Conservation (phyloP, 1,284 basidiomycete species). For the Takashimella koratensis region DNA sequence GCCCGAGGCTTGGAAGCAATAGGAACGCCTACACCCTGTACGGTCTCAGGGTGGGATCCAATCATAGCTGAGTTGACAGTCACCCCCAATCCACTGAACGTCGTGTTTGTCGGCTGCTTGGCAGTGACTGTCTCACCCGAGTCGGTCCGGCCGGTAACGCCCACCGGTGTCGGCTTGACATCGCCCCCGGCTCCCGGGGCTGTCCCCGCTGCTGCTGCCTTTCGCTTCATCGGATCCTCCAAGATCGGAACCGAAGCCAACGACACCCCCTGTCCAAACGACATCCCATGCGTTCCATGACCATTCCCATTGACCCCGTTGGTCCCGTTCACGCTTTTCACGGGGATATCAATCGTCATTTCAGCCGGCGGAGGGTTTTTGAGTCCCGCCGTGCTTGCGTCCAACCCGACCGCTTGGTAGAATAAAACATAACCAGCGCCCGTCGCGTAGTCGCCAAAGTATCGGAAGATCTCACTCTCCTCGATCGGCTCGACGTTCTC, state of each 20-base stretch:
- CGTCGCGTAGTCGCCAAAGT: constrained; percentile 84
- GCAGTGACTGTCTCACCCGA: neutral
- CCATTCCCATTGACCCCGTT: neutral
- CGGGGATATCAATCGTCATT: neutral
- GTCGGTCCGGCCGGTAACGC: neutral
- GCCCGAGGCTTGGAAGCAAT: neutral
- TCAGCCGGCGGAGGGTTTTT: constrained; percentile 10
- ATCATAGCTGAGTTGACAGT: neutral
- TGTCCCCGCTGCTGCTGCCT: neutral
- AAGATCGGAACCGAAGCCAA: neutral
- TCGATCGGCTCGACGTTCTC: constrained; percentile 83
- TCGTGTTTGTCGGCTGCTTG: neutral
- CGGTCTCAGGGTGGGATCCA: neutral
- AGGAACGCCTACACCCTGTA: neutral
- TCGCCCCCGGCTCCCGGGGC: no score
- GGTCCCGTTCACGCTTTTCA: neutral
- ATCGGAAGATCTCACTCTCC: constrained; percentile 84
- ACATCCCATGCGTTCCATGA: neutral
- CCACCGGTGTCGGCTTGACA: no score
- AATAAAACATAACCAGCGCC: constrained; percentile 96
- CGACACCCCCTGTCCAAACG: neutral
- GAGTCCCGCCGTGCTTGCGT: constrained; percentile 63
- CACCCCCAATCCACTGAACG: neutral
- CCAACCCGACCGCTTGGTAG: constrained; percentile 89
- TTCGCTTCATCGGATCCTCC: neutral